These are phyloP conservation scores for Clonostachys byssicola DNA, from an alignment of 2,329 filamentous ascomycete genomes.

Conservation along the genomic window DNA sequence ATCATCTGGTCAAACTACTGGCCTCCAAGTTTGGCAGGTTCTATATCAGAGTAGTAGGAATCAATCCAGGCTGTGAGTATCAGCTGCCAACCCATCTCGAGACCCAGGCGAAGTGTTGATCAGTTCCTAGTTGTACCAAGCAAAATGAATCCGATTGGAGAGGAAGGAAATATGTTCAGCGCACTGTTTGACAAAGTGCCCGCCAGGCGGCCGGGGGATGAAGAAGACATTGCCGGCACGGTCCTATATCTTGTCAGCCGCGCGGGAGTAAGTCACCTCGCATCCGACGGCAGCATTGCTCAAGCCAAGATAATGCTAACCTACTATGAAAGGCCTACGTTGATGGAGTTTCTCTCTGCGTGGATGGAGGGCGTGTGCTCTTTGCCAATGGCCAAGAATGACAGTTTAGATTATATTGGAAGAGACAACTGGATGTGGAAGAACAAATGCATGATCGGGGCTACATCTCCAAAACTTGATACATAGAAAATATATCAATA, in stretches of 20 bases:
- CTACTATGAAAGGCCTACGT: constrained; percentile 16
- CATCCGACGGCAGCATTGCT: not conserved
- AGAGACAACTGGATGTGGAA: too few relatives aligned
- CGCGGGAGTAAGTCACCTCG: constrained; percentile 17
- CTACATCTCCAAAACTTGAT: too few relatives aligned
- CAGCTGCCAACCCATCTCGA: not conserved
- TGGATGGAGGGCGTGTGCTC: constrained; percentile 21
- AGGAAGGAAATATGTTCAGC: constrained; percentile 22
- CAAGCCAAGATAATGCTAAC: constrained; percentile 1
- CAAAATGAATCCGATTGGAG: constrained; percentile 24
- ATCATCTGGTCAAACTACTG: constrained; percentile 42
- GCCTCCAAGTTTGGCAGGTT: constrained; percentile 37
- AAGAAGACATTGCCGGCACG: constrained; percentile 20
- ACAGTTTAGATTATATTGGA: not conserved
- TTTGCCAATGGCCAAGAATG: constrained; percentile 20
- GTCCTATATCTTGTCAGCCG: constrained; percentile 21
- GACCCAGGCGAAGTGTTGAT: not conserved
- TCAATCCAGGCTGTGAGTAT: constrained; percentile 25
- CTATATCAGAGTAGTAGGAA: constrained; percentile 22
- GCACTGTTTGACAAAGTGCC: constrained; percentile 22
- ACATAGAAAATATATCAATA: too few relatives aligned
- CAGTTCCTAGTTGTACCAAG: constrained; percentile 20
- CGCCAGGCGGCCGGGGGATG: constrained; percentile 19
- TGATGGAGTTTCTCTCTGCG: constrained; percentile 19
- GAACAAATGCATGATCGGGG: too few relatives aligned